phyloP scores from a whole-genome alignment of 1,284 basidiomycete genomes.

The Dichomitus squalens region DNA sequence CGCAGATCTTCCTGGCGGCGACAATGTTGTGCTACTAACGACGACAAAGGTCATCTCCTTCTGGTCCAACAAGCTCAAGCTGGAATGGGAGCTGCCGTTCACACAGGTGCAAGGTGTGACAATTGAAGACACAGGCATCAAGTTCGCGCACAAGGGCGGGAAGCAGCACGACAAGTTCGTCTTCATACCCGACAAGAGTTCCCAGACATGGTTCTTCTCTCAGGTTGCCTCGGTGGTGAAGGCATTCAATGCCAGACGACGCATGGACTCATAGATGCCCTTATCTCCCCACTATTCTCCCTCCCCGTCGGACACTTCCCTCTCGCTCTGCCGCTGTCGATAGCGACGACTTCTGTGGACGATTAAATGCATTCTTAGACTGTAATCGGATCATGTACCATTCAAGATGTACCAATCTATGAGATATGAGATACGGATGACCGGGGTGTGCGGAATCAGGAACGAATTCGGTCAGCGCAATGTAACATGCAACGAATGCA shows the following conservation, averaged over 20 bases:
- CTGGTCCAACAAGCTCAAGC: constrained; percentile 81
- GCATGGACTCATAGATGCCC: constrained; percentile 59
- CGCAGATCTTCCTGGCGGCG: constrained; percentile 63
- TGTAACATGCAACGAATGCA: neutral
- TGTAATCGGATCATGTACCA: constrained; percentile 25
- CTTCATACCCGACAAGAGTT: constrained; percentile 71
- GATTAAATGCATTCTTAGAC: constrained; percentile 28
- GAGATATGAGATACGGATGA: constrained; percentile 7
- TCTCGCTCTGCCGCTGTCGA: neutral
- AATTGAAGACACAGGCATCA: constrained; percentile 86
- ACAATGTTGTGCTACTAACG: constrained; percentile 86
- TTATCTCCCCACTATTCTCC: neutral
- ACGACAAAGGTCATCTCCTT: constrained; percentile 81
- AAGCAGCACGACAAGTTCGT: constrained; percentile 75
- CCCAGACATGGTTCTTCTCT: constrained; percentile 79
- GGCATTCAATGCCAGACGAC: constrained; percentile 66
- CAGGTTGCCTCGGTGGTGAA: constrained; percentile 76
- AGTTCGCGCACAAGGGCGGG: constrained; percentile 78
- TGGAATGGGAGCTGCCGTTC: constrained; percentile 94
- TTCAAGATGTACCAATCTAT: constrained; percentile 22
- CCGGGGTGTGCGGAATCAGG: neutral
- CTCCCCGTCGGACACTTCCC: neutral
- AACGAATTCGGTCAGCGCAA: constrained; percentile 13
- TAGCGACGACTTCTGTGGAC: constrained; percentile 3
- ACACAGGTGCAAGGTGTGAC: constrained; percentile 87